Evolutionary conservation across 352 stramenopile genomes (phyloP).

Genomic region (Saprolegnia parasitica): DNA sequence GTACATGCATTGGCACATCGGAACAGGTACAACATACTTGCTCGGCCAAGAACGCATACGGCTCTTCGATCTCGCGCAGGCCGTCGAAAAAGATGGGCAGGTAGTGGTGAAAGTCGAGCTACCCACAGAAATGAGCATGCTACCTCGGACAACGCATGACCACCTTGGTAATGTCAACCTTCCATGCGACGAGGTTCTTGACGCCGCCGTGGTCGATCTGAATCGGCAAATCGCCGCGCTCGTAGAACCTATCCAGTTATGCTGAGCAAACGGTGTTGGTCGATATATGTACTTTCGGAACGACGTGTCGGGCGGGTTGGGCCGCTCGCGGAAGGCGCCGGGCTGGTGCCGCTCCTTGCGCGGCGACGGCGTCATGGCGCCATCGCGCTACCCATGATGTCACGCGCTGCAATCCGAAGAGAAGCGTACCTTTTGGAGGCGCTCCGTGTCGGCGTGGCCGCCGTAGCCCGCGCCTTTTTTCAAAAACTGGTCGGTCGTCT

Average conservation of each 20-base stretch:
- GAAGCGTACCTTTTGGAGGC: constrained; percentile 36
- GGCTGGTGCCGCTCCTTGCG: constrained; percentile 46
- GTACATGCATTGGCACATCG: neutral
- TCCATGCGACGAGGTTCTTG: constrained; percentile 96
- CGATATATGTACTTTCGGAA: constrained; percentile 47
- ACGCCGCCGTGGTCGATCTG: constrained; percentile 96
- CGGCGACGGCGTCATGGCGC: constrained; percentile 40
- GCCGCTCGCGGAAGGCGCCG: constrained; percentile 87
- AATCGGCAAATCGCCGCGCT: constrained; percentile 93
- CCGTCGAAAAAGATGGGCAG: constrained; percentile 98
- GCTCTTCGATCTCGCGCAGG: constrained; percentile 93
- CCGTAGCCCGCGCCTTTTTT: constrained; percentile 86
- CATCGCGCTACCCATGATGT: constrained; percentile 36
- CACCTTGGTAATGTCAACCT: constrained; percentile 92
- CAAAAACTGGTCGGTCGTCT: constrained; percentile 87
- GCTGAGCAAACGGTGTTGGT: neutral
- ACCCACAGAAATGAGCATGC: constrained; percentile 9
- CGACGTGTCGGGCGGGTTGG: constrained; percentile 91
- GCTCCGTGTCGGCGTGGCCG: constrained; percentile 72
- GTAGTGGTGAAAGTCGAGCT: constrained; percentile 98
- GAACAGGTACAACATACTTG: constrained; percentile 32
- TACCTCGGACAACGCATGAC: neutral
- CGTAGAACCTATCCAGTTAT: constrained; percentile 68
- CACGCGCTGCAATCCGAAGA: constrained; percentile 17
- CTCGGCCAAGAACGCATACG: constrained; percentile 95